Evolutionary conservation across 306 rosid genomes (phyloP).

Genomic region (Senna siamea): DNA sequence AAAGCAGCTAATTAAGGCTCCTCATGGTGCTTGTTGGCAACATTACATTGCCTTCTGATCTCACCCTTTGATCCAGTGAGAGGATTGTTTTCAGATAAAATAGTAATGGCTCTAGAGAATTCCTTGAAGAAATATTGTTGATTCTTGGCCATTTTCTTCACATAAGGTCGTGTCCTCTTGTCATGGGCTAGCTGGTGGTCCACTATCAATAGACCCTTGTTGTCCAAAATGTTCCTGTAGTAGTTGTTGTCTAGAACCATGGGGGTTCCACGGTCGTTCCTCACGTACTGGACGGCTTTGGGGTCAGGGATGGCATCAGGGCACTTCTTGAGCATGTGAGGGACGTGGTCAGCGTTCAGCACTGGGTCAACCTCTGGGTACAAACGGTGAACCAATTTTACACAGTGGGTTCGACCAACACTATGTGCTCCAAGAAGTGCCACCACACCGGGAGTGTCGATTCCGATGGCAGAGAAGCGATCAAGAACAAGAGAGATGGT

Average conservation of each 20-base stretch:
- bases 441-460: slow-evolving; percentile 87
- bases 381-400: slow-evolving; percentile 92
- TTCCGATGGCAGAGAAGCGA: slow-evolving; percentile 79
- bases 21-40: slow-evolving; percentile 78
- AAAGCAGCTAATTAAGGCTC: slow-evolving; percentile 27
- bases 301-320: slow-evolving; percentile 93
- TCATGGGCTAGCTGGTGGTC: slow-evolving; percentile 89
- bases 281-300: slow-evolving; percentile 92
- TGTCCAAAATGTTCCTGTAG: slow-evolving; percentile 91
- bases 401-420: slow-evolving; percentile 95
- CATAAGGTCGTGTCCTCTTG: slow-evolving; percentile 88
- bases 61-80: slow-evolving; percentile 90
- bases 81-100: slow-evolving; percentile 94
- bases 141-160: slow-evolving; percentile 96
- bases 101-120: slow-evolving; percentile 74
- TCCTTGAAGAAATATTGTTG: slow-evolving; percentile 90
- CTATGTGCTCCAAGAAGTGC: slow-evolving; percentile 96
- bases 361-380: slow-evolving; percentile 90
- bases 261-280: slow-evolving; percentile 97
- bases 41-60: slow-evolving; percentile 88
- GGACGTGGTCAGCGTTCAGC: slow-evolving; percentile 76
- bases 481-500: slow-evolving; percentile 90
- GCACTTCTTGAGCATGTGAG: slow-evolving; percentile 95
- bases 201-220: slow-evolving; percentile 80
- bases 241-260: slow-evolving; percentile 95